Conservation (phyloP, 148 eudicot genomes). For the Agrostemma githago region DNA sequence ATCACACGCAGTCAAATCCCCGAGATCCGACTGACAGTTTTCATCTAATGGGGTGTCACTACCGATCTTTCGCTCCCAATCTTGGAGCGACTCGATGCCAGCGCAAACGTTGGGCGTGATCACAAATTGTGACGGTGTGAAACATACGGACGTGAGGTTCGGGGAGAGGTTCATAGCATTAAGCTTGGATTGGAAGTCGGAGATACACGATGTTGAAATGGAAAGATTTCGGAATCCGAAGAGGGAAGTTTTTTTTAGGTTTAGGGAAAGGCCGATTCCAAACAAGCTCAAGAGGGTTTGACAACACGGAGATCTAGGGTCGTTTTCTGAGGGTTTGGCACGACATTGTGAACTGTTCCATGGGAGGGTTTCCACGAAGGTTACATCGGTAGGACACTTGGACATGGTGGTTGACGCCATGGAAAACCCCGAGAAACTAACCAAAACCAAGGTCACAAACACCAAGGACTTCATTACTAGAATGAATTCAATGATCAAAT, state of each 20-base stretch:
- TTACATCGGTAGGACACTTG: constrained; percentile 50
- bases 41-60: constrained; percentile 37
- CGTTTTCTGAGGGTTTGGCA: constrained; percentile 6
- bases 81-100: constrained; percentile 36
- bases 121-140: constrained; percentile 53
- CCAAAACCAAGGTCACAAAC: not conserved
- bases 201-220: constrained; percentile 51
- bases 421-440: constrained; percentile 3
- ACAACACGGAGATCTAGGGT: constrained; percentile 38
- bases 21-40: constrained; percentile 41
- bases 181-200: constrained; percentile 52
- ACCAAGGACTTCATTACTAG: constrained; percentile 14
- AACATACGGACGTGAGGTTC: constrained; percentile 44
- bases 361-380: constrained; percentile 37
- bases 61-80: constrained; percentile 50
- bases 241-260: constrained; percentile 42
- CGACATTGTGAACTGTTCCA: constrained; percentile 50
- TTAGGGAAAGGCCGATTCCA: constrained; percentile 47
- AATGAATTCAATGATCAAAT: not conserved
- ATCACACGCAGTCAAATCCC: constrained; percentile 51
- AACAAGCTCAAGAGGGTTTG: constrained; percentile 60
- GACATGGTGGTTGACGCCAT: constrained; percentile 11
- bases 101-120: constrained; percentile 48
- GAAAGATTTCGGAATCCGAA: constrained; percentile 47
- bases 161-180: constrained; percentile 36